Conservation (phyloP, 495 filamentous ascomycete species). For the Penicillium flavigenum region DNA sequence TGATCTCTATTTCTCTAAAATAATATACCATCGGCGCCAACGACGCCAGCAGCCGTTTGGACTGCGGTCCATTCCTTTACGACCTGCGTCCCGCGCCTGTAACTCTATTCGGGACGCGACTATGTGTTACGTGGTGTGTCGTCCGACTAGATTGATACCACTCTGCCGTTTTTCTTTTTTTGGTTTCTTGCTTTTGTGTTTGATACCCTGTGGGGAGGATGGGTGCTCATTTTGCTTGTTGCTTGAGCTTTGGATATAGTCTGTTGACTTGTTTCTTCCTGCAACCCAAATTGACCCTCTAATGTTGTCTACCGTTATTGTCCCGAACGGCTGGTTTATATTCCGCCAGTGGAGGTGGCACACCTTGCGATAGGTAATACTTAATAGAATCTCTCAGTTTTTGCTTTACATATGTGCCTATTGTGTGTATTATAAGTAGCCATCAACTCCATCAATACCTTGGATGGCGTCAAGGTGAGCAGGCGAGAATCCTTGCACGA, state of each 20-base stretch:
- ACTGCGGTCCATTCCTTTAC: constrained; percentile 40
- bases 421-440: neutral
- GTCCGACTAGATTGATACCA: constrained; percentile 56
- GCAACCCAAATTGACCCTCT: constrained; percentile 19
- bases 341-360: constrained; percentile 23
- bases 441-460: neutral
- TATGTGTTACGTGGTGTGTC: constrained; percentile 43
- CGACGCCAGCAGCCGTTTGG: constrained; percentile 18
- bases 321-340: constrained; percentile 19
- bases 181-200: constrained; percentile 32
- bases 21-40: constrained; percentile 20
- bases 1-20: constrained; percentile 15
- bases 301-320: constrained; percentile 30
- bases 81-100: constrained; percentile 41
- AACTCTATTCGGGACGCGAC: constrained; percentile 34
- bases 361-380: constrained; percentile 35
- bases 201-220: constrained; percentile 44
- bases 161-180: constrained; percentile 31
- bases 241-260: constrained; percentile 3
- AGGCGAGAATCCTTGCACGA: neutral
- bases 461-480: neutral
- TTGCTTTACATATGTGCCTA: constrained; percentile 8
- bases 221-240: constrained; percentile 23
- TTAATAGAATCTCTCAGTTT: constrained; percentile 37
- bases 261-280: constrained; percentile 21